phyloP scores from a whole-genome alignment of 495 filamentous ascomycete genomes.

The Niebla homalea region DNA sequence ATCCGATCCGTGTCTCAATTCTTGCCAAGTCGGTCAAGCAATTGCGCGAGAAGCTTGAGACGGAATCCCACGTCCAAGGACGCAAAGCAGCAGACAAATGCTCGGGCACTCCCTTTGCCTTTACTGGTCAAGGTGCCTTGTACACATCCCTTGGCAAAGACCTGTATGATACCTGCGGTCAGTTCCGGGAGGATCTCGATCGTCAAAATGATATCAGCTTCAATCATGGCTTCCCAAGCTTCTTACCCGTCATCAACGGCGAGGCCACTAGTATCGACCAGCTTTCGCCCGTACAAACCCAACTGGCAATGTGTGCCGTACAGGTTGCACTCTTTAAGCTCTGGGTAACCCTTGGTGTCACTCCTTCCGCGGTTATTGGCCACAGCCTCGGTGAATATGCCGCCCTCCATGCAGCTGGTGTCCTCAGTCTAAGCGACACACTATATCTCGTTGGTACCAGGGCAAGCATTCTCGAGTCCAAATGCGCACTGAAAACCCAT shows the following conservation, averaged over 20 bases:
- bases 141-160: constrained; percentile 25
- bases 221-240: constrained; percentile 53
- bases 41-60: constrained; percentile 1
- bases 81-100: constrained; percentile 4
- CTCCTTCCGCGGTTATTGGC: constrained; percentile 52
- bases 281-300: constrained; percentile 31
- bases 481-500: constrained; percentile 53
- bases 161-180: constrained; percentile 15
- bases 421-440: constrained; percentile 57
- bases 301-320: constrained; percentile 38
- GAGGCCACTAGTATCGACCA: constrained; percentile 18
- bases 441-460: constrained; percentile 58
- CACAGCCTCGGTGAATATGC: constrained; percentile 70
- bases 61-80: constrained; percentile 5
- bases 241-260: constrained; percentile 48
- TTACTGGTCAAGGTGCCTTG: constrained; percentile 59
- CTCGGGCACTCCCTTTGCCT: constrained; percentile 41
- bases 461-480: constrained; percentile 47
- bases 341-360: constrained; percentile 58
- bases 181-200: constrained; percentile 28
- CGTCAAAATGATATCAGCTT: constrained; percentile 46
- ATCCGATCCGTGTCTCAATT: constrained; percentile 28
- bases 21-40: constrained; percentile 2
- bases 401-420: constrained; percentile 56
- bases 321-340: constrained; percentile 59